Evolutionary conservation across 768 basidiomycete genomes (phyloP), one percentile per base, ranked within the genome.

Genomic region (Kwoniella pini): DNA sequence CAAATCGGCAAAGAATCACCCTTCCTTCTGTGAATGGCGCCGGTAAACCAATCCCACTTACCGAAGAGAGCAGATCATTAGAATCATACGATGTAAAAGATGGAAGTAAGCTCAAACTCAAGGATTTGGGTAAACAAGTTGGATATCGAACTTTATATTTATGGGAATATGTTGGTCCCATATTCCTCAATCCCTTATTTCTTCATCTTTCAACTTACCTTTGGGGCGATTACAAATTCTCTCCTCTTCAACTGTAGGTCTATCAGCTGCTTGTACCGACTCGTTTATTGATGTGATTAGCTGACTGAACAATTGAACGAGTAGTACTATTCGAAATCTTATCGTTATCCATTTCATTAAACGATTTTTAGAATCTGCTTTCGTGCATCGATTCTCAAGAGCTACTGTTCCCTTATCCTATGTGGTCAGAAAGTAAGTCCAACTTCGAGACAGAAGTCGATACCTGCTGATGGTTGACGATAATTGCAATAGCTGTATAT

Each of bases 331-430:
- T 4, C 68, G 76, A 67, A 83, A 80, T 2, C 83, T 96, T 66
- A 86, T 91, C 33, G 82, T 96, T 79, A 71, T 88, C 15, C 96
- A 99, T 76, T 98, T 93, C 79, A 62, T 84, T 44, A 99, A 99
- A 80, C 88, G 96, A 53, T 91, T 95, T 73, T 77, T 91, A 19
- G 96, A 99, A 80, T 93, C 96, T 2, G 58, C 94, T 3, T 95
- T 92, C 71, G 85, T 99, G 1, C 96, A 99, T 77, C 88, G 90
- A 11, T 98, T 97, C 83, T 97, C 93, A 28, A 86, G 92, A 79
- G 89, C 86, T 1, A 96, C 95, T 0, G 95, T 98, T 89, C 96
- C 95, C 1, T 79, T 87, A 59, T 71, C 74, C 60, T 90, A 91
- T 74, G 84, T 98, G 33, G 87, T 95, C 82, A 89, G 87, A 77